Percentiles rank a stretch among this genome's conserved stretches.
phyloP scores from a whole-genome alignment of 441 rosid genomes.

The Theobroma grandiflorum region DNA sequence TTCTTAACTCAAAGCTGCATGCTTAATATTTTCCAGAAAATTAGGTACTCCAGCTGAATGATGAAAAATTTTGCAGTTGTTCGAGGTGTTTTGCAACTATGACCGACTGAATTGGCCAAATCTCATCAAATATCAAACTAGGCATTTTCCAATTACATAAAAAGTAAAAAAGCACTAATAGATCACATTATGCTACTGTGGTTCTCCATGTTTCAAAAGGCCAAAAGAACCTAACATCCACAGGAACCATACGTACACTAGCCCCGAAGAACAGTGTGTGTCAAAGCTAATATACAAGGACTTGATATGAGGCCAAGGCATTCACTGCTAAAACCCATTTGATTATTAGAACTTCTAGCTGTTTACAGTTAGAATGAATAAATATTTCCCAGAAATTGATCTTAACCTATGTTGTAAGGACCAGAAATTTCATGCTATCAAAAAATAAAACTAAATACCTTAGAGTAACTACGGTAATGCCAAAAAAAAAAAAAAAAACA shows the following conservation, averaged over 20 bases:
- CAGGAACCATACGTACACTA: background rate
- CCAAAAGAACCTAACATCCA: background rate
- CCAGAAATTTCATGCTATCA: conserved; percentile 20
- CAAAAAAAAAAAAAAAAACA: background rate
- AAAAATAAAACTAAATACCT: background rate
- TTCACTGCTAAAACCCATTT: conserved; percentile 26
- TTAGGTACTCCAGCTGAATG: too few relatives aligned
- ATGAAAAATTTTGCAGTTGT: too few relatives aligned
- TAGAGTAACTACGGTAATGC: conserved; percentile 32
- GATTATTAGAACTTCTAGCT: conserved; percentile 37
- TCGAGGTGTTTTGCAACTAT: background rate
- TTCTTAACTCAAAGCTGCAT: too few relatives aligned
- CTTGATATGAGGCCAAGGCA: background rate
- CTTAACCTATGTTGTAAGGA: conserved; percentile 37
- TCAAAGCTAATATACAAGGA: background rate
- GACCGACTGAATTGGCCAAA: background rate
- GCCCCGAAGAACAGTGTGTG: background rate
- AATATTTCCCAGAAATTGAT: conserved; percentile 31
- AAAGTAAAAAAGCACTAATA: background rate
- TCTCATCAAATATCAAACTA: background rate
- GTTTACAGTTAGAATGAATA: conserved; percentile 52
- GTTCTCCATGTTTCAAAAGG: background rate
- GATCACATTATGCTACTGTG: background rate
- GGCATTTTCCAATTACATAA: background rate
- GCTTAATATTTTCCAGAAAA: too few relatives aligned